Evolutionary conservation across 352 stramenopile species (phyloP), one percentile per base, ranked within the genome.

Genomic region (Blastocystis sp.): DNA sequence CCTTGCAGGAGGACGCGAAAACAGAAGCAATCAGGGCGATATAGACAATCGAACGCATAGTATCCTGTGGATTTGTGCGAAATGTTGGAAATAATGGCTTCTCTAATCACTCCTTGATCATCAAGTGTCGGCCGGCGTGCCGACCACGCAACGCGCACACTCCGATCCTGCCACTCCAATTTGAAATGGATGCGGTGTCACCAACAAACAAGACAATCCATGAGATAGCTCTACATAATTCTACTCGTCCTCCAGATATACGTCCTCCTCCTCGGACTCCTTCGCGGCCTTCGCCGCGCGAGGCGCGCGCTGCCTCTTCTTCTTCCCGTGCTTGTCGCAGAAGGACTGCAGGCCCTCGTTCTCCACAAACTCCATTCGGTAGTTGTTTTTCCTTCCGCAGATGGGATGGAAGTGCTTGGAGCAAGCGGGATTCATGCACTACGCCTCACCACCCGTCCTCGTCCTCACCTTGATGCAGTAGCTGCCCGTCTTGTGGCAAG

Each of bases 311-410:
- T 21, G 14, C 42, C 54, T 84, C 38, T 84, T 84, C 74, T 84
- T 84, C 24, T 84, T 84, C 40, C 74, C 74, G 52, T 84, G 74
- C 34, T 84, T 84, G 11, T 84, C 74, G 61, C 74, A 84, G 60
- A 84, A 84, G 4, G 74, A 54, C 54, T 84, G 74, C 19, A 84
- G 57, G 17, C 74, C 54, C 40, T 84, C 74, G 34, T 84, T 84
- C 52, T 38, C 74, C 10, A 77, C 66, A 52, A 52, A 84, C 54
- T 84, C 74, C 74, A 84, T 84, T 3, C 74, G 59, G 11, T 69
- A 45, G 0, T 43, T 43, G 45, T 69, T 84, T 42, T 34, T 40
- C 52, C 74, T 38, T 68, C 78, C 78, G 45, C 78, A 88, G 24
- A 88, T 76, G 4, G 78, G 78, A 61, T 88, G 78, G 78, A 88